Conservation (phyloP, 306 rosid species). For the Malus sylvestris region DNA sequence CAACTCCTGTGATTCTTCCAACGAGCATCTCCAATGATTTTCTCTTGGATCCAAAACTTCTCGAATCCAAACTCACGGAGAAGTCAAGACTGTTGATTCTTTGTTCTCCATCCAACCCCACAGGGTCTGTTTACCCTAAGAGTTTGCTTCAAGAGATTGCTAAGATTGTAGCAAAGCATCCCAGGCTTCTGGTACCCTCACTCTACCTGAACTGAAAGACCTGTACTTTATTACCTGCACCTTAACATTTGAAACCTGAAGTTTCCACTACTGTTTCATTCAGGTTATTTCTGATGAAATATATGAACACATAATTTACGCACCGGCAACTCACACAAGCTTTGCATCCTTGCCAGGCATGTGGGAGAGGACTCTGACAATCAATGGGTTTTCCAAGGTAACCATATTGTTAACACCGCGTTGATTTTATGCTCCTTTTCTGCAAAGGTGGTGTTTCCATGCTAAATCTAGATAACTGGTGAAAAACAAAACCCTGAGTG, state of each 20-base stretch:
- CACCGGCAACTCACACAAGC: conserved; percentile 94
- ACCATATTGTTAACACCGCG: neutral
- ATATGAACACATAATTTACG: conserved; percentile 86
- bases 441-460: neutral
- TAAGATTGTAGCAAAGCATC: conserved; percentile 78
- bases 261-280: conserved; percentile 13
- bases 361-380: conserved; percentile 92
- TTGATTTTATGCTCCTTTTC: neutral
- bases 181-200: conserved; percentile 81
- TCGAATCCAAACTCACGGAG: conserved; percentile 64
- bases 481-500: neutral
- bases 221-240: conserved; percentile 5
- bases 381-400: conserved; percentile 96
- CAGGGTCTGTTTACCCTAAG: conserved; percentile 95
- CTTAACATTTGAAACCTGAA: conserved; percentile 10
- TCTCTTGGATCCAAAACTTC: conserved; percentile 72
- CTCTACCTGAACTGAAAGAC: conserved; percentile 2
- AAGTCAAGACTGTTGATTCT: conserved; percentile 78
- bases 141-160: conserved; percentile 78
- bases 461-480: neutral
- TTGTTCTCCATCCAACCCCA: conserved; percentile 95
- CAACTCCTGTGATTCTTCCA: conserved; percentile 83
- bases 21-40: conserved; percentile 59
- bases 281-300: conserved; percentile 90
- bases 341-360: conserved; percentile 96